Evolutionary conservation across 257 asterid genomes (phyloP).

Genomic region (Solanum gandarillasii): DNA sequence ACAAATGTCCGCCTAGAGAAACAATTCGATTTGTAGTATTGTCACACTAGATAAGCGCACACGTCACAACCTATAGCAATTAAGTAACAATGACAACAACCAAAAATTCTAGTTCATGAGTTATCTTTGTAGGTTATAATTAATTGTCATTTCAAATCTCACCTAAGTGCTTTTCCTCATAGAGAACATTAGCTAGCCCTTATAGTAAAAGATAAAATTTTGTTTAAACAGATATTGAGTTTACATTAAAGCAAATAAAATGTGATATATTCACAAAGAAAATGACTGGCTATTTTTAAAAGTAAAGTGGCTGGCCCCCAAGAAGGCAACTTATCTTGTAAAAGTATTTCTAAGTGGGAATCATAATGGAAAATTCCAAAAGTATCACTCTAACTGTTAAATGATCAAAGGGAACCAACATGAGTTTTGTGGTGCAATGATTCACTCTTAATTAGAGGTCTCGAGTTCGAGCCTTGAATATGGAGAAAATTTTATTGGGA

Average conservation of each 20-base stretch:
- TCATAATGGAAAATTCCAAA: background rate
- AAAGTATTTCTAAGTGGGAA: background rate
- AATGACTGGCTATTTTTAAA: background rate
- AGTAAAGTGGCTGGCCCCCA: background rate
- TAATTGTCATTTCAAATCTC: background rate
- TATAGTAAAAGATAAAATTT: background rate
- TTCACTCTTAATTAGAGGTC: no score
- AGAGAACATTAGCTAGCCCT: background rate
- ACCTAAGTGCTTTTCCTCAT: background rate
- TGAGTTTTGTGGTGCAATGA: background rate
- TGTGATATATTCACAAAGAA: background rate
- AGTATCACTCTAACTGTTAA: background rate
- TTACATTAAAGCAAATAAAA: background rate
- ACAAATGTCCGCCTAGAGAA: background rate
- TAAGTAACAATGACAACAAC: background rate
- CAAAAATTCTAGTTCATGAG: background rate
- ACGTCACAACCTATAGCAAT: background rate
- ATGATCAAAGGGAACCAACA: background rate
- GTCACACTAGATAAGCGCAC: background rate
- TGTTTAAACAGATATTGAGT: background rate
- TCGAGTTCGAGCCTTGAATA: no score
- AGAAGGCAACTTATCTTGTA: background rate
- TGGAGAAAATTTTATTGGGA: fast-evolving
- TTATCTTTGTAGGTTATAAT: background rate
- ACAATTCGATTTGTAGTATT: background rate